Conservation (phyloP, 495 filamentous ascomycete genomes). For the Platismatia glauca region DNA sequence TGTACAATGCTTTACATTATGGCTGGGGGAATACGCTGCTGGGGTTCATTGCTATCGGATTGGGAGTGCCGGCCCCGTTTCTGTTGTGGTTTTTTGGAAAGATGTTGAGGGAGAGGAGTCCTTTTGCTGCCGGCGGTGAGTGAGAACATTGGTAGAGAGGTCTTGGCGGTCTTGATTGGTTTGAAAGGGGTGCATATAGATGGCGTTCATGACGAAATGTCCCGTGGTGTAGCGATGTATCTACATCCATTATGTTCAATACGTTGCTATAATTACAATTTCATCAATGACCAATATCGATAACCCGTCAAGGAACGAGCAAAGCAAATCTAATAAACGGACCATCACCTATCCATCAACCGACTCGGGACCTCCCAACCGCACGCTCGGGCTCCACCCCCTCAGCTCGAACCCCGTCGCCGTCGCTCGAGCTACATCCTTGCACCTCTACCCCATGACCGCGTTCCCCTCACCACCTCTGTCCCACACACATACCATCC, state of each 20-base stretch:
- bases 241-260: too few species aligned
- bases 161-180: not conserved
- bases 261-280: not conserved
- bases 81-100: conserved; percentile 54
- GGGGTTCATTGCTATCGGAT: conserved; percentile 43
- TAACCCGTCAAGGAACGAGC: not conserved
- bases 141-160: not conserved
- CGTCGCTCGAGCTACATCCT: not conserved
- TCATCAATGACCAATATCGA: not conserved
- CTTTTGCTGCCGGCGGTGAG: conserved; percentile 47
- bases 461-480: not conserved
- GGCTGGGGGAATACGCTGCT: conserved; percentile 59
- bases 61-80: conserved; percentile 52
- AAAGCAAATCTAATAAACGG: not conserved
- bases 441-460: not conserved
- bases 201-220: not conserved
- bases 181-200: not conserved
- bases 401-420: not conserved
- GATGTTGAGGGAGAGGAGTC: conserved; percentile 49
- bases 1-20: conserved; percentile 51
- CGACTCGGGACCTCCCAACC: not conserved
- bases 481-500: not conserved
- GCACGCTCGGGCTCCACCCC: not conserved
- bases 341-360: not conserved
- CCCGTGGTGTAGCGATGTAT: not conserved